Conservation (phyloP, 2,329 filamentous ascomycete species). For the Cordyceps farinosa region DNA sequence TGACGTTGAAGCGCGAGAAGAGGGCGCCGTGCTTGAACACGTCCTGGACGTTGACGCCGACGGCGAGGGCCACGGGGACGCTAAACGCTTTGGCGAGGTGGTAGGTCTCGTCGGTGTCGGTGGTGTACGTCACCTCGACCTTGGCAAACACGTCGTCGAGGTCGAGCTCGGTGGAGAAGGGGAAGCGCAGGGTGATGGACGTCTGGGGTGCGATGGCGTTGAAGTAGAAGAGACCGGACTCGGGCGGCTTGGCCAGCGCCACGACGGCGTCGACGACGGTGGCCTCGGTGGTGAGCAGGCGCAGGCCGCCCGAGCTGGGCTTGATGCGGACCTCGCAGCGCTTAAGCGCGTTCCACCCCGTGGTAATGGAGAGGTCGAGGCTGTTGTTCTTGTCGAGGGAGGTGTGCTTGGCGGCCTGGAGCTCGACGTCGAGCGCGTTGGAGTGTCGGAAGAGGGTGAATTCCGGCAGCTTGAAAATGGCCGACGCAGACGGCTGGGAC, state of each 20-base stretch:
- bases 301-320: conserved; percentile 62
- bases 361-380: conserved; percentile 68
- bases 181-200: conserved; percentile 60
- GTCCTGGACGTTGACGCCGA: conserved; percentile 96
- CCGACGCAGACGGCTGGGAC: conserved; percentile 42
- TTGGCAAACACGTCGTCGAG: conserved; percentile 67
- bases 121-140: conserved; percentile 73
- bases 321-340: conserved; percentile 59
- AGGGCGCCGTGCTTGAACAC: conserved; percentile 80
- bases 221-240: conserved; percentile 52
- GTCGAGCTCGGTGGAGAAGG: conserved; percentile 80
- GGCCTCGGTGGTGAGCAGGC: conserved; percentile 59
- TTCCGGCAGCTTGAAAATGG: conserved; percentile 56
- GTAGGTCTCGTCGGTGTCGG: conserved; percentile 52
- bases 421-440: conserved; percentile 63
- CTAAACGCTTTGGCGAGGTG: conserved; percentile 48
- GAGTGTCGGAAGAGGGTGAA: conserved; percentile 71
- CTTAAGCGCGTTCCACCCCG: conserved; percentile 69
- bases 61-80: conserved; percentile 70
- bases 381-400: conserved; percentile 76
- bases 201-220: conserved; percentile 43
- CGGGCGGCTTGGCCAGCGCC: conserved; percentile 47
- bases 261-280: conserved; percentile 42
- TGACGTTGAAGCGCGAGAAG: conserved; percentile 88
- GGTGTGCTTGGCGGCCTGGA: conserved; percentile 65